phyloP scores from a whole-genome alignment of 2,329 filamentous ascomycete species.

The Cercospora sp. region DNA sequence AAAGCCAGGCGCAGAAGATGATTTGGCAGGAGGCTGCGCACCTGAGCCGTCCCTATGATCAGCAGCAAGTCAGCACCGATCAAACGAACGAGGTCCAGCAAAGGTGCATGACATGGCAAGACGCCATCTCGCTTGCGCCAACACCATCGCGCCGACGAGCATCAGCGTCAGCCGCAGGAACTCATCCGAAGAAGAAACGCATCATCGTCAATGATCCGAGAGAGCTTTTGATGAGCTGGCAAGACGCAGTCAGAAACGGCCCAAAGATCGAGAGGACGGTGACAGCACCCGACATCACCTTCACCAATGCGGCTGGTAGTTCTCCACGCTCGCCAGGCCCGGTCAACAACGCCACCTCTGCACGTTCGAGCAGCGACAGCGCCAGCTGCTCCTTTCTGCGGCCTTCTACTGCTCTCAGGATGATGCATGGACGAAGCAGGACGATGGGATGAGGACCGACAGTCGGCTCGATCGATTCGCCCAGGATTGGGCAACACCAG shows the following conservation, averaged over 20 bases:
- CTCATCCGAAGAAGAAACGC: neutral
- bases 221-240: conserved; percentile 13
- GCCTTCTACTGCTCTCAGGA: neutral
- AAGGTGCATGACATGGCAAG: conserved; percentile 12
- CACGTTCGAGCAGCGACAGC: neutral
- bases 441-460: neutral
- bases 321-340: neutral
- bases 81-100: neutral
- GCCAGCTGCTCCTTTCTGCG: neutral
- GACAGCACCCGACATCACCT: neutral
- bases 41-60: neutral
- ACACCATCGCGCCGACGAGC: neutral
- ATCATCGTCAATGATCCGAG: conserved; percentile 9
- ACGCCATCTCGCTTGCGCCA: neutral
- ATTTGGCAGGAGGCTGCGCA: neutral
- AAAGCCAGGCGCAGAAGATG: conserved; percentile 5
- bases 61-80: neutral
- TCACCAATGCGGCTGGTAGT: neutral
- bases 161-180: neutral
- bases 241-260: conserved; percentile 1
- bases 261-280: neutral
- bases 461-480: too few species aligned
- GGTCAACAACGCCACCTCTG: neutral
- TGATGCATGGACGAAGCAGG: neutral
- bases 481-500: neutral